Percentiles rank a stretch among this genome's conserved stretches.
These are phyloP conservation scores for Jimgerdemannia lactiflua DNA, from an alignment of 192 early-diverging fungal genomes.

Conservation along the genomic window DNA sequence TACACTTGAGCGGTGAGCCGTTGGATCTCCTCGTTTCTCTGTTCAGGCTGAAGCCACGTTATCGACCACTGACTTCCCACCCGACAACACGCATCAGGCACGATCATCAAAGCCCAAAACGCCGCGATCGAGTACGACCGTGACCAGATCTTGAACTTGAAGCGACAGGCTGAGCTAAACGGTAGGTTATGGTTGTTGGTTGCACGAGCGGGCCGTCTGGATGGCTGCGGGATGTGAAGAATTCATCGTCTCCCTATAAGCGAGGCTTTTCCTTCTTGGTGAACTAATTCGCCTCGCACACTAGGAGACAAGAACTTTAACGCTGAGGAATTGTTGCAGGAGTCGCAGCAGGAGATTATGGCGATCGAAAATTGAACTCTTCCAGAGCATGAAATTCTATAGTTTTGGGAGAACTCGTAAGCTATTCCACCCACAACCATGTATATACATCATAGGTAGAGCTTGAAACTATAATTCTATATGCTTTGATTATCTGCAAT, in stretches of 20 bases:
- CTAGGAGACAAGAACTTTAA: neutral
- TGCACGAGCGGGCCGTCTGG: no score
- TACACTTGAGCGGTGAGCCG: slow-evolving; percentile 39
- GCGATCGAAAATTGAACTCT: slow-evolving; percentile 2
- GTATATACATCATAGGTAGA: no score
- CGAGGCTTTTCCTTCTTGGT: neutral
- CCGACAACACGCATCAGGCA: slow-evolving; percentile 29
- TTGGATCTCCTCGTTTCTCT: neutral
- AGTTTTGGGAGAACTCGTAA: no score
- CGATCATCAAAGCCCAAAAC: slow-evolving; percentile 35
- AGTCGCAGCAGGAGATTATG: neutral
- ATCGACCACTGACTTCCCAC: neutral
- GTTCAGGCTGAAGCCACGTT: neutral
- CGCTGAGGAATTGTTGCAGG: neutral
- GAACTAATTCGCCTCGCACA: no score
- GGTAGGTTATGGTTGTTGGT: no score
- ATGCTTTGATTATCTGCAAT: no score
- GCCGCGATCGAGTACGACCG: slow-evolving; percentile 39
- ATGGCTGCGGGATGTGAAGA: no score
- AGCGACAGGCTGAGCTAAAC: neutral
- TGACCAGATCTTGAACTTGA: neutral
- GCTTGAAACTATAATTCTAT: no score
- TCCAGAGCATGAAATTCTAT: no score
- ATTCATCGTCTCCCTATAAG: neutral
- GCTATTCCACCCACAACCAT: no score